Conservation (phyloP, 441 rosid genomes). For the Omphalea diandra region DNA sequence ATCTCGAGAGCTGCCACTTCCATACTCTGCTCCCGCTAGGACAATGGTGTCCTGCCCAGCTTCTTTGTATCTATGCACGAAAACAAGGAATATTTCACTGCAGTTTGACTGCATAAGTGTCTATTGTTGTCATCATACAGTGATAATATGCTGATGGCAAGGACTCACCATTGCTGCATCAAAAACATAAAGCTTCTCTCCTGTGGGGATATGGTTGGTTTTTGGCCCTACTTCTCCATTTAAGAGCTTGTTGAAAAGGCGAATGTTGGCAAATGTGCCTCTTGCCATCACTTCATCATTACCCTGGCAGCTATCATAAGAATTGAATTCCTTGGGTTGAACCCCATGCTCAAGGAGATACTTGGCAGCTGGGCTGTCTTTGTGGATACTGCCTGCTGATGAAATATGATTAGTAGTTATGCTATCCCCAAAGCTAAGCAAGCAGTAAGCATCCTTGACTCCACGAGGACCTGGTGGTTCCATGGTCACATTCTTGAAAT, state of each 20-base stretch:
- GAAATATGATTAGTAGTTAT: slow-evolving; percentile 98
- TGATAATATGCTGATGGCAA: too few species aligned
- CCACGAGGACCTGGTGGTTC: slow-evolving; percentile 88
- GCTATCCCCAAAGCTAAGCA: slow-evolving; percentile 94
- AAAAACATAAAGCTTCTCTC: slow-evolving; percentile 89
- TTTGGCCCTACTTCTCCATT: slow-evolving; percentile 95
- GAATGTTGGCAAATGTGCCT: slow-evolving; percentile 97
- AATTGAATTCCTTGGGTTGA: slow-evolving; percentile 83
- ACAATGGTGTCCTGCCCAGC: slow-evolving; percentile 82
- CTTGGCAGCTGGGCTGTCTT: slow-evolving; percentile 95
- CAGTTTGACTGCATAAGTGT: too few species aligned
- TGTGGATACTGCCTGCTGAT: slow-evolving; percentile 97
- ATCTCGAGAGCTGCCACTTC: slow-evolving; percentile 99
- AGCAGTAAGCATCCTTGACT: slow-evolving; percentile 95
- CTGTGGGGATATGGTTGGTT: slow-evolving; percentile 88
- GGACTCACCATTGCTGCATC: slow-evolving; percentile 88
- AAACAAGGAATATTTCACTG: too few species aligned
- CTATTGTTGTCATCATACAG: too few species aligned
- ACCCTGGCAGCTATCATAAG: slow-evolving; percentile 98
- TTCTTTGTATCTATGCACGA: too few species aligned
- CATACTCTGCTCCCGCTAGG: slow-evolving; percentile 96
- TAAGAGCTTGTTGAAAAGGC: slow-evolving; percentile 90
- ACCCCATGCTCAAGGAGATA: slow-evolving; percentile 85
- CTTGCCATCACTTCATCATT: slow-evolving; percentile 97
- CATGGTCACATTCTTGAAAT: slow-evolving; percentile 92